phyloP scores from a whole-genome alignment of 257 asterid species.

The Primulina tabacum region DNA sequence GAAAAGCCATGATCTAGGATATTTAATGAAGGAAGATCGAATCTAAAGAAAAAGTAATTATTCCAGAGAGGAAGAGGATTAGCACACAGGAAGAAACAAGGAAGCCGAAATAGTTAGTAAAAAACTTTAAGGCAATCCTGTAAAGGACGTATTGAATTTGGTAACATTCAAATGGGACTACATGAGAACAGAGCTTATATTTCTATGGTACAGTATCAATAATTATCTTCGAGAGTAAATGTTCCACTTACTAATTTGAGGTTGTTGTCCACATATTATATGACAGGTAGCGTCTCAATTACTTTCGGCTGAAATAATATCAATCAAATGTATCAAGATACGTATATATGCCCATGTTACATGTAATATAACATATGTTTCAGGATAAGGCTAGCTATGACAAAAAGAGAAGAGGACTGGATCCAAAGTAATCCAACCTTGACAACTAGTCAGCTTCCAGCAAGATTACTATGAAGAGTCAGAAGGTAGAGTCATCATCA shows the following conservation, averaged over 20 bases:
- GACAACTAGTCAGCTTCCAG: conserved; percentile 2
- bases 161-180: background rate
- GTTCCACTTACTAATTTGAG: background rate
- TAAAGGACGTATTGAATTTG: background rate
- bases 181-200: background rate
- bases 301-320: background rate
- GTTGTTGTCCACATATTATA: background rate
- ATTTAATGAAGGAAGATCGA: background rate
- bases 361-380: background rate
- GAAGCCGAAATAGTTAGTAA: no score
- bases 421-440: conserved; percentile 15
- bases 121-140: background rate
- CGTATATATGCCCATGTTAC: background rate
- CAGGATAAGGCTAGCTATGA: background rate
- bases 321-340: conserved; percentile 13
- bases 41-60: background rate
- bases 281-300: background rate
- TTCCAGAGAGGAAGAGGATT: background rate
- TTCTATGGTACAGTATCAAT: background rate
- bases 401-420: background rate
- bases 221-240: conserved; percentile 3
- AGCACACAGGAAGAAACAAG: background rate
- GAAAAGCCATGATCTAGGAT: background rate
- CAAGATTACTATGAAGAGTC: background rate
- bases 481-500: background rate